Base-by-base conservation (phyloP, 768 basidiomycete species). In the Roridomyces roridus region DNA sequence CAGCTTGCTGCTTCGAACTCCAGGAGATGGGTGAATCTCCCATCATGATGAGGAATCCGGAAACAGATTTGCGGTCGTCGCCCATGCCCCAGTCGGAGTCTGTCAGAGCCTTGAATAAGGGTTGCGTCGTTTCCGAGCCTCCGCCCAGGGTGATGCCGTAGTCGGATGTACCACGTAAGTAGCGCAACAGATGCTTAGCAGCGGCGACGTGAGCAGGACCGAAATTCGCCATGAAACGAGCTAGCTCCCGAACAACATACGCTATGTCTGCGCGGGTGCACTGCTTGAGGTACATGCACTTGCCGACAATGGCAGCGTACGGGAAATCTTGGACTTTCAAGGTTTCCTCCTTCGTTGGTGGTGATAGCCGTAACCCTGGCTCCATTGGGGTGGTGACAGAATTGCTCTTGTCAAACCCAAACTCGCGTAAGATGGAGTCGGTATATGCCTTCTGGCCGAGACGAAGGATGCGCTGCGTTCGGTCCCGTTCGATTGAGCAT, bases 1-100 rank as follows among this genome's bases (percentile, higher is more conserved):
- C 62, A 0, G 66, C 60, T 47, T 78, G 74, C 23, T 64, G 55
- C 46, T 68, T 69, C 3, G 70, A 68, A 11, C 59, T 63, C 76
- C 75, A 77, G 3, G 65, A 65, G 3, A 77, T 57, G 0, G 70
- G 62, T 2, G 52, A 54, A 18, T 54, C 65, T 28, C 66, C 66
- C 18, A 71, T 31, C 34, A 68, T 61, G 45, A 71, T 71, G 17
- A 68, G 56, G 50, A 70, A 74, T 1, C 73, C 72, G 3, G 71
- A 73, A 4, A 72, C 66, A 0, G 76, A 72, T 14, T 63, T 47
- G 2, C 63, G 36, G 1, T 35, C 34, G 34, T 57, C 51, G 4
- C 56, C 60, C 60, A 57, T 57, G 40, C 56, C 60, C 60, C 60
- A 62, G 34, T 62, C 60, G 1, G 56, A 62, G 36, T 62, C 60